Percentiles rank a stretch among this genome's conserved stretches.
Evolutionary conservation across 176 grass and related monocot genomes (phyloP).

Genomic region (Secale cereale): DNA sequence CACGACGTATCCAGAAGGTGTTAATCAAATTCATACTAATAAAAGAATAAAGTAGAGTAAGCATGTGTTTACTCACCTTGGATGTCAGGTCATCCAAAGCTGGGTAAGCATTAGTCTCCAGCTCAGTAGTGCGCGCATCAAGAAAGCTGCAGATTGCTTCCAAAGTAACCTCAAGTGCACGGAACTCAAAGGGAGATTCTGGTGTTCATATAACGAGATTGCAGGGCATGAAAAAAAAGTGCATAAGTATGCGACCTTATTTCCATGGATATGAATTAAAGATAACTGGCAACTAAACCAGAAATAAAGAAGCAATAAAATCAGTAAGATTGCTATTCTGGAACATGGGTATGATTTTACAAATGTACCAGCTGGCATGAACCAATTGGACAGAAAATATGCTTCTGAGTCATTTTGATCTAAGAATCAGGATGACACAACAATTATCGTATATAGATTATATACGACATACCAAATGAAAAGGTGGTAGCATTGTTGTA

Average conservation of each 20-base stretch:
- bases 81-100: slow-evolving; percentile 92
- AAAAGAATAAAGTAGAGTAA: background rate
- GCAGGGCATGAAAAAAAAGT: background rate
- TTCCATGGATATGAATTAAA: slow-evolving; percentile 1
- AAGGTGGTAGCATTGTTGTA: background rate
- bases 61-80: slow-evolving; percentile 52
- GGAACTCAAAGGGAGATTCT: slow-evolving; percentile 96
- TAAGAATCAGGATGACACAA: background rate
- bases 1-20: slow-evolving; percentile 8
- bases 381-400: background rate
- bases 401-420: background rate
- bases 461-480: background rate
- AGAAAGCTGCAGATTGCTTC: slow-evolving; percentile 96
- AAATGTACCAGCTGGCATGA: background rate
- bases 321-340: background rate
- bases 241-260: background rate
- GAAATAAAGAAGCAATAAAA: slow-evolving; percentile 8
- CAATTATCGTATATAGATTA: background rate
- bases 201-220: slow-evolving; percentile 37
- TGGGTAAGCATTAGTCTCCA: slow-evolving; percentile 86
- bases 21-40: background rate
- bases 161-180: slow-evolving; percentile 85
- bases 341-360: background rate
- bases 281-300: background rate
- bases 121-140: slow-evolving; percentile 77